Evolutionary conservation across 352 stramenopile genomes (phyloP).

Genomic region (Phytophthora lateralis): DNA sequence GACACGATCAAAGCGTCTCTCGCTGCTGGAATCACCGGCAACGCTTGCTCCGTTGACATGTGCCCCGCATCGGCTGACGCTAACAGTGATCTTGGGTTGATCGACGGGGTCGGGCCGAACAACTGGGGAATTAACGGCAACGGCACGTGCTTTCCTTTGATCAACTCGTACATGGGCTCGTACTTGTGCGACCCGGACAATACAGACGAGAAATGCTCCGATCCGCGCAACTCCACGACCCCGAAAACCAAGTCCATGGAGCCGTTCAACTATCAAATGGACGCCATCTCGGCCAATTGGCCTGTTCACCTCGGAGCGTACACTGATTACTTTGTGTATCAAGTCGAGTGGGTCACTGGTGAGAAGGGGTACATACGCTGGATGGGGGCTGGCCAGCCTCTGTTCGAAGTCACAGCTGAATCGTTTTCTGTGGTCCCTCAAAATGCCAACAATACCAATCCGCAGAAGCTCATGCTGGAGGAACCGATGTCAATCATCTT

Average conservation of each 20-base stretch:
- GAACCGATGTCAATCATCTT: slow-evolving; percentile 64
- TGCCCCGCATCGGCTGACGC: slow-evolving; percentile 52
- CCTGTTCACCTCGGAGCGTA: slow-evolving; percentile 65
- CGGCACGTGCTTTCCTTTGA: slow-evolving; percentile 60
- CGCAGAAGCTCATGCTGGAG: slow-evolving; percentile 48
- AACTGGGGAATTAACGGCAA: slow-evolving; percentile 73
- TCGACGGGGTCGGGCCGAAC: slow-evolving; percentile 36
- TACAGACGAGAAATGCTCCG: slow-evolving; percentile 33
- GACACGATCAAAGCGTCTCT: slow-evolving; percentile 33
- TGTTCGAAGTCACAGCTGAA: slow-evolving; percentile 67
- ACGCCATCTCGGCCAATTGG: slow-evolving; percentile 83
- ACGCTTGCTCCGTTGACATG: slow-evolving; percentile 35
- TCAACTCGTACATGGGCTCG: slow-evolving; percentile 69
- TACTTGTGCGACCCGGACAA: slow-evolving; percentile 69
- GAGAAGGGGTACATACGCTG: slow-evolving; percentile 67
- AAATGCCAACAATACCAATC: slow-evolving; percentile 47
- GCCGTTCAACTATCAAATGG: slow-evolving; percentile 81
- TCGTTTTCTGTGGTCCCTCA: slow-evolving; percentile 54
- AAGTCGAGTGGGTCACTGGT: slow-evolving; percentile 79
- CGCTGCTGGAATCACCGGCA: slow-evolving; percentile 40
- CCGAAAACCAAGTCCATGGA: slow-evolving; percentile 42
- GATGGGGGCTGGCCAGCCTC: slow-evolving; percentile 51
- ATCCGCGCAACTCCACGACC: slow-evolving; percentile 37
- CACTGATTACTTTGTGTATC: slow-evolving; percentile 61
- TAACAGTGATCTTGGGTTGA: slow-evolving; percentile 42